phyloP scores from a whole-genome alignment of 768 basidiomycete species.

The Pleurotus cornucopiae region DNA sequence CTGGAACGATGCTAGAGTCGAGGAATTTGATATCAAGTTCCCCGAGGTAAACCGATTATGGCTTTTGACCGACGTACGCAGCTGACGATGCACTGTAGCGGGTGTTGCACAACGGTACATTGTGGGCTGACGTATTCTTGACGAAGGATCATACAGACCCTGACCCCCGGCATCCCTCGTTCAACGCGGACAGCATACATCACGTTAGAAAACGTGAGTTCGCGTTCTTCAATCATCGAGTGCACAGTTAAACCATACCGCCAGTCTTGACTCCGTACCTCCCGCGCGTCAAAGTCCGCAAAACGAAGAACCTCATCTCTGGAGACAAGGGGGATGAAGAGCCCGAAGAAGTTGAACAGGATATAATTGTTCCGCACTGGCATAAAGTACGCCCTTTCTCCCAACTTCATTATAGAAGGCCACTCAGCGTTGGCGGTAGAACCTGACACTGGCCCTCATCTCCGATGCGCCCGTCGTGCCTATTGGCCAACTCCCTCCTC shows the following conservation, averaged over 20 bases:
- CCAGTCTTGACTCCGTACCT: conserved; percentile 86
- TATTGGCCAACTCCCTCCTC: conserved; percentile 51
- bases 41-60: conserved; percentile 48
- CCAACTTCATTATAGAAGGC: too few species aligned
- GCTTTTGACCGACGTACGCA: not conserved
- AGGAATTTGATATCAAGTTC: conserved; percentile 59
- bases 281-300: conserved; percentile 66
- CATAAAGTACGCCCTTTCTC: conserved; percentile 46
- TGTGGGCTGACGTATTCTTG: conserved; percentile 84
- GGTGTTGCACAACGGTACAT: conserved; percentile 72
- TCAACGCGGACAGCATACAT: conserved; percentile 54
- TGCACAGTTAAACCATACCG: conserved; percentile 1
- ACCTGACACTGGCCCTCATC: conserved; percentile 83
- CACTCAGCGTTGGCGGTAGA: conserved; percentile 36
- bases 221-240: conserved; percentile 2
- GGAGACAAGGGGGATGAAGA: conserved; percentile 33
- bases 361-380: conserved; percentile 81
- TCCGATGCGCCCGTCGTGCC: conserved; percentile 62
- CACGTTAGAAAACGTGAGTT: conserved; percentile 71
- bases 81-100: conserved; percentile 32
- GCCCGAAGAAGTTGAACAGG: conserved; percentile 44
- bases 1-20: conserved; percentile 57
- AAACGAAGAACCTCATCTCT: conserved; percentile 76
- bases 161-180: conserved; percentile 52
- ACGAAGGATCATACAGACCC: conserved; percentile 62